A percentile compares a stretch with the other conserved stretches of the same genome.
These are phyloP conservation scores for Phytophthora niederhauseri DNA, from an alignment of 352 stramenopile genomes.

Conservation along the genomic window DNA sequence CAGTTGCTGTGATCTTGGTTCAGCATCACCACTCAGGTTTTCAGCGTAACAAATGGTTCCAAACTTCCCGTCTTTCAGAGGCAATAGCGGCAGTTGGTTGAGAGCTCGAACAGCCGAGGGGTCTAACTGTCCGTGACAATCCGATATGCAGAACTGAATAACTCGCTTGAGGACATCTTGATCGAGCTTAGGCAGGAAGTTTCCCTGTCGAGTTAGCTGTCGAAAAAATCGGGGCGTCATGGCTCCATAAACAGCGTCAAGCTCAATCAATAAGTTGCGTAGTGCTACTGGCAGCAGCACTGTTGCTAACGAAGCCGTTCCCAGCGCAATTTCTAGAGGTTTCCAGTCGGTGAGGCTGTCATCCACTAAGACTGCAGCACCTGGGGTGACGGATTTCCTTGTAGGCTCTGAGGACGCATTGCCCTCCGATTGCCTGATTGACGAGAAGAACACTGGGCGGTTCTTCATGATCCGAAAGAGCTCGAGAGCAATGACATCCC, in stretches of 20 bases:
- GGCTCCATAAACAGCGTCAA: conserved; percentile 52
- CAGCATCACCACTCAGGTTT: conserved; percentile 1
- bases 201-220: conserved; percentile 37
- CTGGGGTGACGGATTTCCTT: conserved; percentile 36
- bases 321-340: conserved; percentile 46
- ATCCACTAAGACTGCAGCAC: conserved; percentile 51
- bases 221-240: conserved; percentile 68
- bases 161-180: conserved; percentile 36
- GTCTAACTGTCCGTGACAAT: conserved; percentile 27
- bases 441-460: conserved; percentile 53
- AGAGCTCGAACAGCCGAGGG: conserved; percentile 26
- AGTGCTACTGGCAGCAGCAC: conserved; percentile 43
- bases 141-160: conserved; percentile 57
- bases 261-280: conserved; percentile 51
- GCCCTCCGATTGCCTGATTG: conserved; percentile 11
- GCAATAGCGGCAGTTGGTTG: conserved; percentile 50
- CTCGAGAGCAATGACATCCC: conserved; percentile 52
- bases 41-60: conserved; percentile 36
- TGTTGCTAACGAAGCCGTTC: conserved; percentile 34
- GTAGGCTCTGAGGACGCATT: not conserved
- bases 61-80: conserved; percentile 52
- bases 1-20: conserved; percentile 17
- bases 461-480: conserved; percentile 63
- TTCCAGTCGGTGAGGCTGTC: conserved; percentile 50
- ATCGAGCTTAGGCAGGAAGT: conserved; percentile 45